Base-by-base conservation (phyloP, 495 filamentous ascomycete species). In the Penicillium alfredii region DNA sequence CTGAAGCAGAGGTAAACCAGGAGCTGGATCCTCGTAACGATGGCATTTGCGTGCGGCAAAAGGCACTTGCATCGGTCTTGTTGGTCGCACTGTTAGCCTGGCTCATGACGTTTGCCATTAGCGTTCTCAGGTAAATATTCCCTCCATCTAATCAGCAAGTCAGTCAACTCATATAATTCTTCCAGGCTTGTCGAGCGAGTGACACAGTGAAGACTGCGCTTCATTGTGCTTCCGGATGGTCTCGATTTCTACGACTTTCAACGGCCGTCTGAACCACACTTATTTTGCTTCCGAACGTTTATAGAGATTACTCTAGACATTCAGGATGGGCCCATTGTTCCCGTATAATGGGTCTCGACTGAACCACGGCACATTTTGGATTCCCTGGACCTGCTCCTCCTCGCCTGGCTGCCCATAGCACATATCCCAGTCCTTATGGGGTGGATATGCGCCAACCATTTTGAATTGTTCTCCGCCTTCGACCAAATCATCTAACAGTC, bases 71-170 rank as follows among this genome's bases (percentile, higher is more conserved):
- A 13, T 82, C 76, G 4, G 83, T 94, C 38, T 72, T 95, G 23
- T 68, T 95, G 30, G 70, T 98, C 32, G 86, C 86, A 2, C 61
- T 97, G 35, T 68, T 93, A 35, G 83, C 86, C 17, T 98, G 92
- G 92, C 76, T 89, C 37, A 70, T 81, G 51, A 96, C 88, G 7
- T 94, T 98, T 63, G 72, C 78, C 20, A 79, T 96, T 20, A 94
- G 84, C 62, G 83, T 93, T 20, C 82, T 94, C 44, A 79, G 88
- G 77, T 85, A 60, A 50, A 61, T 25, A 18, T 32, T 17, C 9
- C 11, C 6, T 9, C 6, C 12, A n/a, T 23, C 14, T 16, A n/a
- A n/a, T n/a, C n/a, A n/a, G n/a, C n/a, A n/a, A n/a, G n/a, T n/a
- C n/a, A n/a, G n/a, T n/a, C n/a, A n/a, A n/a, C n/a, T n/a, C n/a